Percentiles rank a stretch among this genome's conserved stretches.
Conservation (phyloP, 2,329 filamentous ascomycete species). For the Verticillium klebahnii region DNA sequence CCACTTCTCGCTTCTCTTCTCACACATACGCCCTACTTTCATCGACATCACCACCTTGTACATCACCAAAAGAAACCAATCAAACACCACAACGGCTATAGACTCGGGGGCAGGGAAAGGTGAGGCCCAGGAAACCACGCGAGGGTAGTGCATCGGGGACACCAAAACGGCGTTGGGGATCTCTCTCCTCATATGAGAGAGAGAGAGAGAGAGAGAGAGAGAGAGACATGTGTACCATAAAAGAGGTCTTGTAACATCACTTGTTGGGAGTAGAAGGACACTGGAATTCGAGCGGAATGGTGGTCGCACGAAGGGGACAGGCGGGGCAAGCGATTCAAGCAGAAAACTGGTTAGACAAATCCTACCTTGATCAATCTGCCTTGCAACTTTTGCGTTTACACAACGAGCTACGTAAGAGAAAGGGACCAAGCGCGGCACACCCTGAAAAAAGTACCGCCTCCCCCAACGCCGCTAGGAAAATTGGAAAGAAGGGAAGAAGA, state of each 20-base stretch:
- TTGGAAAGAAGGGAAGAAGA: neutral
- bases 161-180: neutral
- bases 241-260: neutral
- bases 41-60: neutral
- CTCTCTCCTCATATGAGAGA: neutral
- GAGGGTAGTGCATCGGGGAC: neutral
- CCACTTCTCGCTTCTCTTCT: neutral
- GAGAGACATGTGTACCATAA: neutral
- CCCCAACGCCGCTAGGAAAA: neutral
- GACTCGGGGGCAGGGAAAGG: neutral
- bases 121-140: neutral
- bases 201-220: neutral
- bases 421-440: too few species aligned
- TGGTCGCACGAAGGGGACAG: neutral
- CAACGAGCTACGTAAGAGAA: neutral
- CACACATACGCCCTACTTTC: neutral
- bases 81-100: neutral
- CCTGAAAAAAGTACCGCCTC: neutral
- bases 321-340: neutral
- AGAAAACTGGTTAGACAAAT: neutral
- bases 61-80: neutral
- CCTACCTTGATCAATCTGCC: neutral
- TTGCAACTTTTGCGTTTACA: neutral
- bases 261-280: neutral
- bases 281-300: neutral